Percentiles rank a stretch among this genome's conserved stretches.
phyloP scores from a whole-genome alignment of 2,329 filamentous ascomycete species.

The Dichotomopilus funicola region DNA sequence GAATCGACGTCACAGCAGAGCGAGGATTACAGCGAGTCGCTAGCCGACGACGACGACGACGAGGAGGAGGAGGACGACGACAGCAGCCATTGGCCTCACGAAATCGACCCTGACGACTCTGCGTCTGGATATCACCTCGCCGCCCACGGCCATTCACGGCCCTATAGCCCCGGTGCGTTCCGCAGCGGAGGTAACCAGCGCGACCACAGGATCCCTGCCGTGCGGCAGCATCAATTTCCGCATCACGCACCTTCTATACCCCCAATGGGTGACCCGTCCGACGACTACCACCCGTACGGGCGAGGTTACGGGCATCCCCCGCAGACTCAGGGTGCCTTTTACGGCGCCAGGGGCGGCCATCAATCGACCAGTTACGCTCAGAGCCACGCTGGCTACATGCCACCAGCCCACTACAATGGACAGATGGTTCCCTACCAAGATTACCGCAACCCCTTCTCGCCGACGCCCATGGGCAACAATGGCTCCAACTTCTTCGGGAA shows the following conservation, averaged over 20 bases:
- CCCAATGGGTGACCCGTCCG: constrained; percentile 57
- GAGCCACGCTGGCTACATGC: constrained; percentile 41
- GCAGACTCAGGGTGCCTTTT: constrained; percentile 27
- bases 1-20: constrained; percentile 33
- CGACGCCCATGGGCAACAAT: constrained; percentile 35
- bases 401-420: constrained; percentile 30
- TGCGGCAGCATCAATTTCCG: constrained; percentile 26
- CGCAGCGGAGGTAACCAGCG: constrained; percentile 31
- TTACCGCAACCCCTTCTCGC: constrained; percentile 38
- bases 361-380: constrained; percentile 37
- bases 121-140: constrained; percentile 42
- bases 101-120: constrained; percentile 52
- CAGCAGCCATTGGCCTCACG: constrained; percentile 38
- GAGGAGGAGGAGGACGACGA: constrained; percentile 34
- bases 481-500: constrained; percentile 37
- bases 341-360: constrained; percentile 24
- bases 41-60: constrained; percentile 32
- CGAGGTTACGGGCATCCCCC: constrained; percentile 30
- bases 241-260: constrained; percentile 35
- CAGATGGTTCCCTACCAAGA: constrained; percentile 44
- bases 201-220: constrained; percentile 32
- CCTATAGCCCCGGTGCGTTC: constrained; percentile 31
- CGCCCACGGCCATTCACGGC: constrained; percentile 27
- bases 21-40: constrained; percentile 28
- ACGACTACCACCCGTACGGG: constrained; percentile 47